Percentiles rank a stretch among this genome's conserved stretches.
phyloP scores from a whole-genome alignment of 2,329 filamentous ascomycete genomes.

The Talaromyces sp. region DNA sequence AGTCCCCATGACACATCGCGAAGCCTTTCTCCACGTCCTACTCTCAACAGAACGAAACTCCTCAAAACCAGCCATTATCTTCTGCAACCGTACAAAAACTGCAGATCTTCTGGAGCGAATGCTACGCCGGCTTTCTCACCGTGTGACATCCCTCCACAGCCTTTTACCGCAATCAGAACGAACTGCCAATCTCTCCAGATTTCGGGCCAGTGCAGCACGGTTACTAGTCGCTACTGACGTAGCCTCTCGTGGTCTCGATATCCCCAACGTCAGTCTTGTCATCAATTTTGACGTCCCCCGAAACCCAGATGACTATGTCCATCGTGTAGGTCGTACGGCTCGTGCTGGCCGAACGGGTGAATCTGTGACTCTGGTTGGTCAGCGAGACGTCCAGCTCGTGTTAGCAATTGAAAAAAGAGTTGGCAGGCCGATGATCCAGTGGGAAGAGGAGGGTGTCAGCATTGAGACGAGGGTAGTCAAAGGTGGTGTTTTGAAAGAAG shows the following conservation, averaged over 20 bases:
- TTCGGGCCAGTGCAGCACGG: conserved; percentile 81
- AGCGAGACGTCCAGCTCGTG: conserved; percentile 87
- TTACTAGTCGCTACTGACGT: conserved; percentile 95
- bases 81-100: conserved; percentile 86
- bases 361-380: conserved; percentile 81
- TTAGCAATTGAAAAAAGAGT: conserved; percentile 83
- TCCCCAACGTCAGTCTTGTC: conserved; percentile 83
- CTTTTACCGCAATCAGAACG: conserved; percentile 78
- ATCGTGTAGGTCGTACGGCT: conserved; percentile 90
- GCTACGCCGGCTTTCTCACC: conserved; percentile 77
- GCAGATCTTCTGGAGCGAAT: conserved; percentile 86
- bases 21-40: conserved; percentile 89
- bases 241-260: conserved; percentile 88
- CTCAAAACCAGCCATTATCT: conserved; percentile 77
- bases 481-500: conserved; percentile 72
- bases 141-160: conserved; percentile 87
- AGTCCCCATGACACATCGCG: conserved; percentile 84
- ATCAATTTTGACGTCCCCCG: conserved; percentile 94
- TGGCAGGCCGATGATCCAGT: conserved; percentile 70
- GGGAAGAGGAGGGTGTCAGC: conserved; percentile 86
- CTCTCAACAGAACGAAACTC: conserved; percentile 72
- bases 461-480: conserved; percentile 83
- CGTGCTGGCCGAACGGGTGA: conserved; percentile 81
- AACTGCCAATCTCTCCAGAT: conserved; percentile 80
- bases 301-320: conserved; percentile 97